Evolutionary conservation across 228 moss, liverwort and hornwort genomes (phyloP), one percentile per base, ranked within the genome.

Genomic region (Sphagnum fallax): DNA sequence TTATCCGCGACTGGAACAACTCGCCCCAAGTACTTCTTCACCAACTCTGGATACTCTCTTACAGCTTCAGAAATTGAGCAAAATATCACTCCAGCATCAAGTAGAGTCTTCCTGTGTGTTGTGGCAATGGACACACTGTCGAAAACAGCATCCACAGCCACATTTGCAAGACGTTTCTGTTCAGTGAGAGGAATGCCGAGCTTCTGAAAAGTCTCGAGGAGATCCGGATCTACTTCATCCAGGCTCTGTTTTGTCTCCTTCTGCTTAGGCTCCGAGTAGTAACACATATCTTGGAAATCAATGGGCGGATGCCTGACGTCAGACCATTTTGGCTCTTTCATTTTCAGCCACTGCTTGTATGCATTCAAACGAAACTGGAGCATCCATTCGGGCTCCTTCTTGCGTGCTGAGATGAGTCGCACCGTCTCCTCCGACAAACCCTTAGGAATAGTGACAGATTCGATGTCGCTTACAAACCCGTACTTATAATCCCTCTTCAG

Each of bases 351-450:
- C 69, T 93, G 93, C 87, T 77, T 84, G 74, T 77, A 98, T 0
- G 97, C 93, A 64, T 81, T 91, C 67, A 98, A 75, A 14, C 93
- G 93, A 66, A 98, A 98, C 49, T 90, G 77, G 70, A 98, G 67
- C 93, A 98, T 93, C 97, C 97, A 98, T 51, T 91, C 91, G 0
- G 97, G 97, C 64, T 98, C 93, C 65, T 88, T 81, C 80, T 98
- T 98, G 86, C 93, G 91, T 5, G 93, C 97, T 4, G 93, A 93
- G 49, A 98, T 98, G 16, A 98, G 73, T 12, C 93, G 83, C 16
- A 98, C 80, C 0, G 91, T 91, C 32, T 98, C 91, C 68, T 93
- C 91, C 8, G 93, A 91, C 71, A 98, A 79, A 51, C 97, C 97
- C 77, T 98, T 98, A 49, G 97, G 83, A n/a, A 98, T 91, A 15